phyloP scores from a whole-genome alignment of 768 basidiomycete species.

The Kwoniella heveanensis region DNA sequence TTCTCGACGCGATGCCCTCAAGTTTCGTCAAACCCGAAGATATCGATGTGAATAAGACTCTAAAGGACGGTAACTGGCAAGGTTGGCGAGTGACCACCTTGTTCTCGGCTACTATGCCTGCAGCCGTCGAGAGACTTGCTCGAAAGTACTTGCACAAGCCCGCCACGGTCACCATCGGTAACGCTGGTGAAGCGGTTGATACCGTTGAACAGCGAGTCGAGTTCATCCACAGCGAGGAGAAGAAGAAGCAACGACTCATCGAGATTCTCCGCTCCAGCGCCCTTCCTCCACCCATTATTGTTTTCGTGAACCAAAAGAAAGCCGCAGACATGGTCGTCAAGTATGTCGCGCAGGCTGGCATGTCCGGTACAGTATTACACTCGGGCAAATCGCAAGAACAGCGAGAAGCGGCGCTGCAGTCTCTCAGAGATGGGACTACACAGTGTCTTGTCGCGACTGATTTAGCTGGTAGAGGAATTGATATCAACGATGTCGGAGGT shows the following conservation, averaged over 20 bases:
- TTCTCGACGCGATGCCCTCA: slow-evolving; percentile 85
- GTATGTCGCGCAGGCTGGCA: slow-evolving; percentile 83
- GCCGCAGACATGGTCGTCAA: slow-evolving; percentile 97
- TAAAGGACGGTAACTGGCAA: slow-evolving; percentile 56
- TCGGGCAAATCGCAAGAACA: slow-evolving; percentile 98
- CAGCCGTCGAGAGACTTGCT: slow-evolving; percentile 65
- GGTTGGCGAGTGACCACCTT: slow-evolving; percentile 77
- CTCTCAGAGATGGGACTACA: slow-evolving; percentile 79
- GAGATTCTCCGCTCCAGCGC: slow-evolving; percentile 88
- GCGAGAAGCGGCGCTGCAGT: slow-evolving; percentile 86
- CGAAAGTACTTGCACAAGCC: slow-evolving; percentile 91
- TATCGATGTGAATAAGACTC: slow-evolving; percentile 72
- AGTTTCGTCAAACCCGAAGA: slow-evolving; percentile 88
- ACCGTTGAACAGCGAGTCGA: slow-evolving; percentile 96
- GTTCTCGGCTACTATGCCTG: slow-evolving; percentile 70
- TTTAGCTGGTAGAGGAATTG: slow-evolving; percentile 96
- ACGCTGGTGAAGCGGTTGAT: slow-evolving; percentile 95
- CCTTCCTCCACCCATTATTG: slow-evolving; percentile 88
- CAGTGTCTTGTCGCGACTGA: slow-evolving; percentile 95
- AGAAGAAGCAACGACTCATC: slow-evolving; percentile 87
- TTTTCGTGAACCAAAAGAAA: slow-evolving; percentile 99
- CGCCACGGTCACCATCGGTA: slow-evolving; percentile 95
- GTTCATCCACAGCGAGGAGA: slow-evolving; percentile 90
- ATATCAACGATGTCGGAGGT: slow-evolving; percentile 86
- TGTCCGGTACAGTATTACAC: slow-evolving; percentile 85